Conservation (phyloP, 1,284 basidiomycete species). For the Phylloboletellus chloephorus region DNA sequence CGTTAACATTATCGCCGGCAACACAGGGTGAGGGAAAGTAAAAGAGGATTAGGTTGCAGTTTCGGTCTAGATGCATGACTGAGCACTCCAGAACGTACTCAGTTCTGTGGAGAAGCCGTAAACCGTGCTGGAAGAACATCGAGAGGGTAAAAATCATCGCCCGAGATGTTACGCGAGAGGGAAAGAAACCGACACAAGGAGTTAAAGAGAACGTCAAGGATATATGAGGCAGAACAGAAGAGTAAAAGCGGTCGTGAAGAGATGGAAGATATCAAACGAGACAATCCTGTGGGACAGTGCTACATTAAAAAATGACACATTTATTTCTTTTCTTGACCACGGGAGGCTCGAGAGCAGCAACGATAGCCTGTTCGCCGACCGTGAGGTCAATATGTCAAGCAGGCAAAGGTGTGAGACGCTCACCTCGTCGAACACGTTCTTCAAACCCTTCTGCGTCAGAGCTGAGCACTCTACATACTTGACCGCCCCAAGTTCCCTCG, state of each 20-base stretch:
- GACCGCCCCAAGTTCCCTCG: constrained; percentile 93
- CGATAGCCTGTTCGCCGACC: constrained; percentile 72
- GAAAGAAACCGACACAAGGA: constrained; percentile 18
- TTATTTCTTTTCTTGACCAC: constrained; percentile 79
- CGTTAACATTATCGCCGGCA: constrained; percentile 14
- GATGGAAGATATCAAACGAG: constrained; percentile 33
- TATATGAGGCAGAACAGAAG: constrained; percentile 33
- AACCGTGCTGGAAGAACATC: constrained; percentile 19
- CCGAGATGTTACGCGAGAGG: constrained; percentile 22
- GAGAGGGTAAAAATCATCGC: constrained; percentile 26
- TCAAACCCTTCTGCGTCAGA: constrained; percentile 96
- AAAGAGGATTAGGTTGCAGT: constrained; percentile 25
- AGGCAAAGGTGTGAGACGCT: constrained; percentile 30
- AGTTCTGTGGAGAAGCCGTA: constrained; percentile 20
- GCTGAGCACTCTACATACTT: constrained; percentile 99
- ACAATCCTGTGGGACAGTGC: constrained; percentile 24
- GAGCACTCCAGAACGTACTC: constrained; percentile 27
- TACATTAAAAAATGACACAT: constrained; percentile 79
- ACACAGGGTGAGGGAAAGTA: constrained; percentile 12
- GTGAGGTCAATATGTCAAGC: constrained; percentile 10
- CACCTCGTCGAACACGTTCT: constrained; percentile 99
- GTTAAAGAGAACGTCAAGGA: constrained; percentile 31
- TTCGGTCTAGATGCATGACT: constrained; percentile 24
- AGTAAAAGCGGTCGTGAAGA: constrained; percentile 32
- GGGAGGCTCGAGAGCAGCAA: constrained; percentile 96